A percentile compares a stretch with the other conserved stretches of the same genome.
Conservation (phyloP, 2,329 filamentous ascomycete genomes). For the Xylaria sp. region DNA sequence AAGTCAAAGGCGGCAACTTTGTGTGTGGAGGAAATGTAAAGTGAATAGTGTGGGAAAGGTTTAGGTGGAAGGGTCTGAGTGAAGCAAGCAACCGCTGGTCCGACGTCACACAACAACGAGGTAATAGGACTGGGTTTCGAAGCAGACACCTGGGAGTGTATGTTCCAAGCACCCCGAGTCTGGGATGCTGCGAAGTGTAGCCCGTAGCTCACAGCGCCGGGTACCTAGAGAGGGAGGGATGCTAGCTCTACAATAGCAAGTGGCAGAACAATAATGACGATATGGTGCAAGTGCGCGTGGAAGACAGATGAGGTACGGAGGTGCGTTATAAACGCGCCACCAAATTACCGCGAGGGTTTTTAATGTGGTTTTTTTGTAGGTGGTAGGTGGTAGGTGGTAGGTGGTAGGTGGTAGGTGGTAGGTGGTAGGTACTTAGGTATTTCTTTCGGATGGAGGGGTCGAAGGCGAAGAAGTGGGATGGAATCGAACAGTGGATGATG, state of each 20-base stretch:
- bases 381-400: not conserved
- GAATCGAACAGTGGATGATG: slow-evolving; percentile 26
- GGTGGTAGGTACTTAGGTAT: slow-evolving; percentile 18
- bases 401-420: not conserved
- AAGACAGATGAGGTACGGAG: not conserved
- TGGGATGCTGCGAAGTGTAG: not conserved
- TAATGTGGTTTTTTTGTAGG: slow-evolving; percentile 8
- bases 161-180: not conserved
- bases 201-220: not conserved
- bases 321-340: slow-evolving; percentile 27
- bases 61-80: no score
- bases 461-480: slow-evolving; percentile 37
- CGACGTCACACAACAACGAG: not conserved
- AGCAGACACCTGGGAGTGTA: not conserved
- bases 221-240: not conserved
- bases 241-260: not conserved
- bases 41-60: not conserved
- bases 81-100: not conserved
- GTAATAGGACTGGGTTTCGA: not conserved
- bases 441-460: slow-evolving; percentile 38
- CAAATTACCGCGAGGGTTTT: slow-evolving; percentile 23
- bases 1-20: not conserved
- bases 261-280: not conserved
- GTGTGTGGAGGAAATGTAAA: not conserved
- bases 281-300: not conserved